These are phyloP conservation scores for Tieghemostelium lacteum DNA, from an alignment of 78 protist genomes.

Conservation along the genomic window DNA sequence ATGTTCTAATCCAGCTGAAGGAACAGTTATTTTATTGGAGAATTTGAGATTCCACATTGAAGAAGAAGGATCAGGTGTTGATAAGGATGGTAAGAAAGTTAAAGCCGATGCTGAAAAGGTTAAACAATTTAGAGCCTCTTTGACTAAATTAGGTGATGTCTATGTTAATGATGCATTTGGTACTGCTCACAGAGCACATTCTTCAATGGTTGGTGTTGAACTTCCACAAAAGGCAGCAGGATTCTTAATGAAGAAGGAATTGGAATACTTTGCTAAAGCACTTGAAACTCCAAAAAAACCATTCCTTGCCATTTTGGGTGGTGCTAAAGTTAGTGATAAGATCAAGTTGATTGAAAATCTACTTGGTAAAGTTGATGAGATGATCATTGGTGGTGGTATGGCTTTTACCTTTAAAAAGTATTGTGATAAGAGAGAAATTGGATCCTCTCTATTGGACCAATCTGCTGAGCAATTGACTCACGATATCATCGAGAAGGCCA, in stretches of 20 bases:
- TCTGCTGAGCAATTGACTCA: slow-evolving; percentile 91
- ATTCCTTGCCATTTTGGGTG: slow-evolving; percentile 99
- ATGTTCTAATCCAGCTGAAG: slow-evolving; percentile 84
- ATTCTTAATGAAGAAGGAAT: slow-evolving; percentile 96
- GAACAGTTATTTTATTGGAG: slow-evolving; percentile 95
- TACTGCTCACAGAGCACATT: slow-evolving; percentile 99
- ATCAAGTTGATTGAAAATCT: slow-evolving; percentile 96
- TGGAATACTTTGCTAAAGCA: slow-evolving; percentile 95
- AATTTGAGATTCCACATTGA: slow-evolving; percentile 98
- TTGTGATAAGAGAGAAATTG: slow-evolving; percentile 83
- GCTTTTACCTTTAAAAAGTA: slow-evolving; percentile 98
- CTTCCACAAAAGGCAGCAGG: slow-evolving; percentile 93
- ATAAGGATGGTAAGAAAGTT: slow-evolving; percentile 55
- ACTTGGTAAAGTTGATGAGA: slow-evolving; percentile 93
- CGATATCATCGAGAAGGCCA: slow-evolving; percentile 90
- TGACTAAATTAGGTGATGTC: slow-evolving; percentile 96
- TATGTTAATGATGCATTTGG: slow-evolving; percentile 99
- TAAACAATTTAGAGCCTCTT: slow-evolving; percentile 92
- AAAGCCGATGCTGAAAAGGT: slow-evolving; percentile 92
- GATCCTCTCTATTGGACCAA: slow-evolving; percentile 92
- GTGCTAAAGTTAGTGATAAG: slow-evolving; percentile 96
- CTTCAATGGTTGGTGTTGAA: slow-evolving; percentile 88
- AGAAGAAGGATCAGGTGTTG: slow-evolving; percentile 94
- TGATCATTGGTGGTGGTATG: slow-evolving; percentile 99
- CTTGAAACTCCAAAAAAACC: slow-evolving; percentile 96